Base-by-base conservation (phyloP, 2,329 filamentous ascomycete species). In the Aschersonia sp. region DNA sequence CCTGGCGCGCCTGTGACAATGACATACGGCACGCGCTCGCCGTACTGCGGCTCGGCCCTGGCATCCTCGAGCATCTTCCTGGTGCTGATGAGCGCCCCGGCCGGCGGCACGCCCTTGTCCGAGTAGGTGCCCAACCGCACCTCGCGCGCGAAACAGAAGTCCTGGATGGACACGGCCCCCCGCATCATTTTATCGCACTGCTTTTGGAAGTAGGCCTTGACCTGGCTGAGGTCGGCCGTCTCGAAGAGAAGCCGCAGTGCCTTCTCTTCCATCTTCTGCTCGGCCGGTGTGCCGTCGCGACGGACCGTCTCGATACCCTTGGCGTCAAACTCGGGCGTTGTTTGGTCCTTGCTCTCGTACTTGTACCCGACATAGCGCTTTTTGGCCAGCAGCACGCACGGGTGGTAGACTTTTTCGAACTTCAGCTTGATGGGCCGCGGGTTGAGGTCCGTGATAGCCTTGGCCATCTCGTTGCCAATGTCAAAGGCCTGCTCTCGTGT, bases 361-460 rank as follows among this genome's bases (percentile, higher is more conserved):
- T 95, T 96, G 72, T 95, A 96, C 5, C 94, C 94, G 4, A 97
- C 94, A 57, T 98, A 98, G 48, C 92, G 84, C 61, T 98, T 98
- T 69, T 98, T 98, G 20, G 94, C 89, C 0, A 98, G 75, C 4
- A 98, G 74, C 0, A 97, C 81, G 60, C 91, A 97, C 0, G 94
- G 92, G 53, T 94, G 85, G 64, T 98, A 98, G 1, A 98, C 91
- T 57, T 98, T 98, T 62, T 98, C 92, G 56, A 98, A 96, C 61
- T 97, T 97, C 53, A 98, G 82, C 65, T 95, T 97, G 55, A 98
- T 73, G 0, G 92, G 92, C 1, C 83, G 78, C 2, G 92, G 94
- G 58, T 96, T 98, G 70, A 85, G 84, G 48, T 87, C 77, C 0
- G 92, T 97, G 49, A 98, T 80, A 10, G 83, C 82, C 58, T 85